Percentiles rank a stretch among this genome's conserved stretches.
Evolutionary conservation across 2,329 filamentous ascomycete species (phyloP).

Genomic region (Calonectria henricotiae): DNA sequence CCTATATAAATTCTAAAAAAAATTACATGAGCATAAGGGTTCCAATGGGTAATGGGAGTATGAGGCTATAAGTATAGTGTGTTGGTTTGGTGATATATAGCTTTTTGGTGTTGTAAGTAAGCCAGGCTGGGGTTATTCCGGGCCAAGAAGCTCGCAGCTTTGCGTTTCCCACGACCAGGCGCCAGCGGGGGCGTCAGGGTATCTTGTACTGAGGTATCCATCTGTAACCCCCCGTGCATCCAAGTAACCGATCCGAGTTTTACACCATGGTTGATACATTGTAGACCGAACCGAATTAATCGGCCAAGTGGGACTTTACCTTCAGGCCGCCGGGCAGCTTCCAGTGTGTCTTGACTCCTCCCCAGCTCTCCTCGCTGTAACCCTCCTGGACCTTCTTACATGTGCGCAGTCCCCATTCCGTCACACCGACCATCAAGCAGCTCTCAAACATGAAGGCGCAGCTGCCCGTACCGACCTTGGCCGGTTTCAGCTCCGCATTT

Average conservation of each 20-base stretch:
- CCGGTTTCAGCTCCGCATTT: conserved; percentile 69
- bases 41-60: no score
- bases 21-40: no score
- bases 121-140: no score
- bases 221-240: not conserved
- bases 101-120: no score
- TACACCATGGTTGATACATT: conserved; percentile 1
- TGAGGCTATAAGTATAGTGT: no score
- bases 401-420: conserved; percentile 77
- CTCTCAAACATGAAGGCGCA: conserved; percentile 82
- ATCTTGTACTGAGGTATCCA: not conserved
- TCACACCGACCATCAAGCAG: conserved; percentile 80
- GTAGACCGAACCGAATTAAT: not conserved
- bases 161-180: no score
- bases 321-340: conserved; percentile 59
- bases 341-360: conserved; percentile 77
- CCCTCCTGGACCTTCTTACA: conserved; percentile 75
- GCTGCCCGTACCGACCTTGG: conserved; percentile 73
- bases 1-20: no score
- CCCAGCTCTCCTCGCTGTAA: conserved; percentile 90
- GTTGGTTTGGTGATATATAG: no score
- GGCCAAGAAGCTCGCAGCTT: no score
- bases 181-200: no score
- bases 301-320: conserved; percentile 50
- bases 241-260: conserved; percentile 5